Evolutionary conservation across 1,284 basidiomycete species (phyloP), one percentile per base, ranked within the genome.

Genomic region (Trichosporon coremiiforme): DNA sequence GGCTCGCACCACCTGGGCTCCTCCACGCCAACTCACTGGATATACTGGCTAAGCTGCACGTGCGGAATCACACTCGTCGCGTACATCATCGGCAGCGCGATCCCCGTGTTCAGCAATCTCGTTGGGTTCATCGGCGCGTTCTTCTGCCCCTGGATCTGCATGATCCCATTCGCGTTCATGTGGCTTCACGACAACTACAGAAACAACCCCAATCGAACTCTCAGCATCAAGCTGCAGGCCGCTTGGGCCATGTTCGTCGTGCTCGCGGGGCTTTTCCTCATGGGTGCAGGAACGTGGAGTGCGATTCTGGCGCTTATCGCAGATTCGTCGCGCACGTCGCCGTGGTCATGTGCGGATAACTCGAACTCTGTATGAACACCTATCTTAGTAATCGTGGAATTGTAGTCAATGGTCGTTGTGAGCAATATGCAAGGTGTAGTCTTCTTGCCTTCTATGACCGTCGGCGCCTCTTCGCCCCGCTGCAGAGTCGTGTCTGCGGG

Each of bases 21-120:
- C 12, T 87, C 88, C 73, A 89, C 88, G 0, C 8, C 83, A 15
- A 80, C 86, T 5, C 89, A 89, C 64, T 89, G 88, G 88, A 73
- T 79, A 17, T 80, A 84, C 4, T 90, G 89, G 89, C 78, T 84
- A 45, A 71, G 78, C 5, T 82, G 88, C 25, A 86, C 86, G 17
- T 15, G 41, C 66, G 68, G 67, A 50, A 50, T 50, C 12, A 33
- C 35, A 15, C 41, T 71, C 4, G 9, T 72, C 29, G 63, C 70
- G 9, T 73, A 68, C 68, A 66, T 75, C 47, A 68, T 73, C 35
- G 71, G 65, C 47, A 67, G 65, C 8, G 73, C 70, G 45, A 68
- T 75, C 15, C 75, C 75, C 13, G 70, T 73, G 33, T 77, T 77
- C 55, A 68, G 68, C 33, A 69, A 70, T 20, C 68, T 78, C 10